Base-by-base conservation (phyloP, 2,329 filamentous ascomycete species). In the Anisogramma anomala region DNA sequence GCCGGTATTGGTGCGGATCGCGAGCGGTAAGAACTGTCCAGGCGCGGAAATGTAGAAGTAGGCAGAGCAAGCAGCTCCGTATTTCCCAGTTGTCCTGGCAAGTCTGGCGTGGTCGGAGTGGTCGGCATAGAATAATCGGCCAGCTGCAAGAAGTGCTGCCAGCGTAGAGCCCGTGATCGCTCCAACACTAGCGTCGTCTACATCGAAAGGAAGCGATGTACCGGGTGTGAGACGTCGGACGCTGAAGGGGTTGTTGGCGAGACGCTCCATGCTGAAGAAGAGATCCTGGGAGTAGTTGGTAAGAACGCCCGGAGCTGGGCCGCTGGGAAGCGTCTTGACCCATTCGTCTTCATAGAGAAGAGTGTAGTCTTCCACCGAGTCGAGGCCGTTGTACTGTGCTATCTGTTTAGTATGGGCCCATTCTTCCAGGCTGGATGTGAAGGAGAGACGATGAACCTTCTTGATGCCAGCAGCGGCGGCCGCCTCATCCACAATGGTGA, bases 281-380 rank as follows among this genome's bases (percentile, higher is more conserved):
- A 66, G 51, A 47, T 69, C 66, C 37, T 64, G 55, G 0, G 64
- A 68, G 41, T 63, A 66, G 44, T 70, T 69, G 19, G 59, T 53
- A 10, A 63, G 48, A 10, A 63, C 57, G n/a, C 67, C 59, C 26
- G 53, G 49, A 31, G 50, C 50, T 3, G 55, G 47, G 2, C 63
- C 62, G 9, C 47, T 49, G 1, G 64, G 61, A 3, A 61, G 52
- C 0, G 60, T 52, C 1, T 49, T 52, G 8, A 52, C 51, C 61
- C 63, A 67, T 45, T 66, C 55, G 6, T 52, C 55, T 14, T 63
- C 43, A 45, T 69, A 70, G 2, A 69, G 53, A 13, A 60, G 51
- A 14, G 49, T 51, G 46, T 61, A 67, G 50, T 66, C 63, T 11
- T 58, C 53, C 19, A 61, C 40, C n/a, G 53, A 51, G 27, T 52